Evolutionary conservation across 169 alveolate genomes (phyloP).

Genomic region (Besnoitia besnoiti): DNA sequence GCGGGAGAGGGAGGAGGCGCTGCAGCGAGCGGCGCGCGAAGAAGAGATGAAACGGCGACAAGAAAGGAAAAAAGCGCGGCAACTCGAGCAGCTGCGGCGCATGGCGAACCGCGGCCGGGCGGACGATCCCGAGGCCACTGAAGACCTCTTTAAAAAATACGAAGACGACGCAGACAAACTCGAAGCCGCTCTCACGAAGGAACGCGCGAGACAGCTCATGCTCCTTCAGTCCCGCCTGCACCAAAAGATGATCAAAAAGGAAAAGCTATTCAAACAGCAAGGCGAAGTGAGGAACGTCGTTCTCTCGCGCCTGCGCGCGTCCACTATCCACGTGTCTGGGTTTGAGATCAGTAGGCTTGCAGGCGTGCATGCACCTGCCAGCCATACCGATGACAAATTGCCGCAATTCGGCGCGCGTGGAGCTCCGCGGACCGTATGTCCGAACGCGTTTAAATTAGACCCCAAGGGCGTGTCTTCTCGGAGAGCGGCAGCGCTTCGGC

Average conservation of each 20-base stretch:
- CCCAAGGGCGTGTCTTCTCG: too few species aligned
- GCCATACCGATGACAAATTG: too few species aligned
- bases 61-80: not conserved
- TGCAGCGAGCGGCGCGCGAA: not conserved
- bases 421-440: too few species aligned
- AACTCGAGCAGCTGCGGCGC: not conserved
- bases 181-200: conserved; percentile 8
- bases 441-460: too few species aligned
- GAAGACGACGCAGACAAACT: not conserved
- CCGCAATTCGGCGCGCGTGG: too few species aligned
- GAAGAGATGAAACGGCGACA: not conserved
- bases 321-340: too few species aligned
- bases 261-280: not conserved
- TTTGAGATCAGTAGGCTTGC: too few species aligned
- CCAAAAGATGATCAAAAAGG: not conserved
- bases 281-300: conserved; percentile 6
- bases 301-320: too few species aligned
- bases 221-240: not conserved
- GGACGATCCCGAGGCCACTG: not conserved
- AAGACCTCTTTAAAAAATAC: conserved; percentile 4
- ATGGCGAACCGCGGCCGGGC: not conserved
- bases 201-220: conserved; percentile 10
- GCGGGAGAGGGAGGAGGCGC: conserved; percentile 2
- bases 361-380: too few species aligned
- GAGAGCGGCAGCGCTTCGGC: too few species aligned